Conservation (phyloP, 83 land plant species). For the Picea mariana region DNA sequence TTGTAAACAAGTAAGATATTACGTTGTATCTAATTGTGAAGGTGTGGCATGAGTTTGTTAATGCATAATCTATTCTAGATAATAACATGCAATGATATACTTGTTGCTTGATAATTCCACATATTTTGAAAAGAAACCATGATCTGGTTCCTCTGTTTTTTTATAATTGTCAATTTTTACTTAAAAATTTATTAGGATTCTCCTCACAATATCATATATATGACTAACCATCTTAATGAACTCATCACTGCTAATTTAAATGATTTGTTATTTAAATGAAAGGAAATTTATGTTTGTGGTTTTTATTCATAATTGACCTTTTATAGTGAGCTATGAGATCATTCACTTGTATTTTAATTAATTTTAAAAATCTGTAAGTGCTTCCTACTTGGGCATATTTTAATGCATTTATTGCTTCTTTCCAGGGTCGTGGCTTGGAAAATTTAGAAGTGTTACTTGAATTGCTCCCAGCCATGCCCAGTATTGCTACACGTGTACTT, state of each 20-base stretch:
- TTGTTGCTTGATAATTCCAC: no score
- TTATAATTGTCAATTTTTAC: no score
- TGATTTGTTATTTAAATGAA: no score
- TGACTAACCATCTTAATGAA: background rate
- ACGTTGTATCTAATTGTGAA: background rate
- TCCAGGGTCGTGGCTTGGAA: conserved; percentile 42
- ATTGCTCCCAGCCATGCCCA: conserved; percentile 83
- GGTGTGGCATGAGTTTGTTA: background rate
- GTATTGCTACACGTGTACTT: no score
- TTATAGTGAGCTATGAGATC: no score
- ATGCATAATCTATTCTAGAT: background rate
- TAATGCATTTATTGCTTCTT: background rate
- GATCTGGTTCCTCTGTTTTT: no score
- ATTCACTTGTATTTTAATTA: no score
- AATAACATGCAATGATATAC: no score
- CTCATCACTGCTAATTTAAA: conserved; percentile 30
- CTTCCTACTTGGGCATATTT: conserved; percentile 11
- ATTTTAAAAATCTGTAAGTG: background rate
- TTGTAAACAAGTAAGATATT: background rate
- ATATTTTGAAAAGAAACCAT: no score
- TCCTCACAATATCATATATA: background rate
- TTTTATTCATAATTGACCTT: no score
- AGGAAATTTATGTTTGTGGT: no score
- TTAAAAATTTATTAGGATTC: no score
- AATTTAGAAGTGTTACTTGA: conserved; percentile 56